Evolutionary conservation across 805 yeast species (phyloP), one percentile per base, ranked within the genome.

Genomic region (Monosporozyma servazzii): DNA sequence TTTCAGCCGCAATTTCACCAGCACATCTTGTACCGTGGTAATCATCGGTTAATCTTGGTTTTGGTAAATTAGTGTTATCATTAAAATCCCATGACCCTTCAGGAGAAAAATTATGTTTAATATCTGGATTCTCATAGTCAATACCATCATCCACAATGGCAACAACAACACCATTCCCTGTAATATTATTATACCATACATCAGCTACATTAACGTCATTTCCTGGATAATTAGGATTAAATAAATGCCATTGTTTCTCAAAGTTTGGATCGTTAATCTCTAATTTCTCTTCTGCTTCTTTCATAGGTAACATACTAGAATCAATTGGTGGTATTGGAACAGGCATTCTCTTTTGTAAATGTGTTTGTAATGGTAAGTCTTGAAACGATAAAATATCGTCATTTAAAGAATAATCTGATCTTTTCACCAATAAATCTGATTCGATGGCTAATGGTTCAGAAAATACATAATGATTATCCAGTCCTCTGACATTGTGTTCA

Each of bases 1-100:
- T 89, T 2, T 84, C 93, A 3, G 87, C 88, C 0, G 96, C 97
- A 52, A 93, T 86, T 68, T 93, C 99, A 39, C 96, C 98, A 2
- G 99, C 98, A 72, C 99, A 93, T 57, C 99, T 74, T 0, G 99
- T 93, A 6, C 99, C 99, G 66, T 93, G 99, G 59, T 82, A 82
- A 66, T 93, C 99, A 65, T 86, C 95, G 8, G 59, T 67, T 29
- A 91, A 74, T 51, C 82, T 73, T 10, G 99, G 99, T 59, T 78
- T 80, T 2, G 99, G 99, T 46, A 82, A 71, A 21, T 79, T 75
- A 0, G 75, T 75, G 60, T 86, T 82, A 59, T 81, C 86, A 65
- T 93, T 93, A 68, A 79, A 93, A 70, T 93, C 99, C 87, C 91
- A 93, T 7, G 96, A 88, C 3, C 98, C 99, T 56, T 79, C 81